These are phyloP conservation scores for Sequoiadendron giganteum DNA, from an alignment of 75 land plant species.

Conservation along the genomic window DNA sequence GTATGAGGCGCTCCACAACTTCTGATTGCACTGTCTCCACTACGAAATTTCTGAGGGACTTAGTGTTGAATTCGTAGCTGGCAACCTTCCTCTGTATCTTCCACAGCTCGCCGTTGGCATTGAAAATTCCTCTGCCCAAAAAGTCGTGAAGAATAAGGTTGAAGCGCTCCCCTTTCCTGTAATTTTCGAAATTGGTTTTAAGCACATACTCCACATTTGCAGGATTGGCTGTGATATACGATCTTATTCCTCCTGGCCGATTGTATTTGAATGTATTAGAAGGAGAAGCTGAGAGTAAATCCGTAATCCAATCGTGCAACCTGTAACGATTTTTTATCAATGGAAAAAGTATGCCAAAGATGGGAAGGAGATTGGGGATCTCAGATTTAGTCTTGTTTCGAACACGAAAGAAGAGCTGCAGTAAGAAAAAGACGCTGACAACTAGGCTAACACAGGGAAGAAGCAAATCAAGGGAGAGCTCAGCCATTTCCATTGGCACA, in stretches of 20 bases:
- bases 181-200: slow-evolving; percentile 9
- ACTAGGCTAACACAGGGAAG: too few species aligned
- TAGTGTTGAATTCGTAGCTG: not conserved
- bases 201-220: slow-evolving; percentile 12
- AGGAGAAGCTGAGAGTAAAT: too few species aligned
- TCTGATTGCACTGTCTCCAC: slow-evolving; percentile 7
- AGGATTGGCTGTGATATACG: slow-evolving; percentile 11
- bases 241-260: not conserved
- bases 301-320: not conserved
- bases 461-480: too few species aligned
- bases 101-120: too few species aligned
- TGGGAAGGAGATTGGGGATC: not conserved
- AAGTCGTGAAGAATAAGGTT: slow-evolving; percentile 10
- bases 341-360: not conserved
- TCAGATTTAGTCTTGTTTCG: too few species aligned
- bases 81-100: too few species aligned
- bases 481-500: too few species aligned
- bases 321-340: not conserved
- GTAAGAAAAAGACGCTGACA: too few species aligned
- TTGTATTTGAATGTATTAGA: not conserved
- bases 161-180: slow-evolving; percentile 12
- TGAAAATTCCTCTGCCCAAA: too few species aligned
- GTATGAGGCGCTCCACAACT: slow-evolving; percentile 41
- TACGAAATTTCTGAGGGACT: not conserved
- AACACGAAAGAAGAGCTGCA: too few species aligned